These are phyloP conservation scores for Aspergillus coremiiformis DNA, from an alignment of 495 filamentous ascomycete genomes.

Conservation along the genomic window DNA sequence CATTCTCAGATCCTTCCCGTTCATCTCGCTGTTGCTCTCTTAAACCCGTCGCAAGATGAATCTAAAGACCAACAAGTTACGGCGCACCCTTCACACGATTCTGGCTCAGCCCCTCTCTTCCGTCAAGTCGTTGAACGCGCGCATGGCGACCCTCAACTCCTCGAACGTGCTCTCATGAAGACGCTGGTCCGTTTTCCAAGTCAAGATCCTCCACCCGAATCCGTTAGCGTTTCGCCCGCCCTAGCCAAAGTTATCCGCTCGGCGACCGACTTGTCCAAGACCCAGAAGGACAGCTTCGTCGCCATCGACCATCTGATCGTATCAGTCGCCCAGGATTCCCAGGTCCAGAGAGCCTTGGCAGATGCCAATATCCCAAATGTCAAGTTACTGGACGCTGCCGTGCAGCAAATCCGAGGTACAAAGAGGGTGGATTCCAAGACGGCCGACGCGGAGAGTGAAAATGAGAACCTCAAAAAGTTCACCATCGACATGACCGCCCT, in stretches of 20 bases:
- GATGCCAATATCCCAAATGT: conserved; percentile 88
- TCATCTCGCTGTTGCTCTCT: conserved; percentile 80
- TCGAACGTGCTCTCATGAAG: conserved; percentile 88
- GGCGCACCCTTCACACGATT: conserved; percentile 50
- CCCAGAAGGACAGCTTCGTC: conserved; percentile 90
- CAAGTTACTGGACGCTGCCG: conserved; percentile 79
- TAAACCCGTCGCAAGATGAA: conserved; percentile 74
- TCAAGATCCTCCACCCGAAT: conserved; percentile 90
- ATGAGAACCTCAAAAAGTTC: conserved; percentile 93
- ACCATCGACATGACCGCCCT: conserved; percentile 94
- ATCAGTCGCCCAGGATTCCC: conserved; percentile 67
- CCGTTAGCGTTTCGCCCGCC: conserved; percentile 67
- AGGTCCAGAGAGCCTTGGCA: conserved; percentile 63
- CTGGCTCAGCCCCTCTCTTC: conserved; percentile 63
- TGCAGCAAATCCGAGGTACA: conserved; percentile 85
- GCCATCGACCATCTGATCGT: conserved; percentile 91
- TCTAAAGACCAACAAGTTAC: conserved; percentile 65
- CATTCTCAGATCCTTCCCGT: conserved; percentile 85
- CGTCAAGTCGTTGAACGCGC: conserved; percentile 90
- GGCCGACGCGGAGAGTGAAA: conserved; percentile 81
- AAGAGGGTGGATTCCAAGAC: conserved; percentile 89
- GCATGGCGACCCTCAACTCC: conserved; percentile 80
- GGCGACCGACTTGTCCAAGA: conserved; percentile 86
- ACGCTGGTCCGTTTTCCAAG: conserved; percentile 80
- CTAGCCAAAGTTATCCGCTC: conserved; percentile 74